These are phyloP conservation scores for Fusarium tupiense DNA, from an alignment of 2,329 filamentous ascomycete genomes.

Conservation along the genomic window DNA sequence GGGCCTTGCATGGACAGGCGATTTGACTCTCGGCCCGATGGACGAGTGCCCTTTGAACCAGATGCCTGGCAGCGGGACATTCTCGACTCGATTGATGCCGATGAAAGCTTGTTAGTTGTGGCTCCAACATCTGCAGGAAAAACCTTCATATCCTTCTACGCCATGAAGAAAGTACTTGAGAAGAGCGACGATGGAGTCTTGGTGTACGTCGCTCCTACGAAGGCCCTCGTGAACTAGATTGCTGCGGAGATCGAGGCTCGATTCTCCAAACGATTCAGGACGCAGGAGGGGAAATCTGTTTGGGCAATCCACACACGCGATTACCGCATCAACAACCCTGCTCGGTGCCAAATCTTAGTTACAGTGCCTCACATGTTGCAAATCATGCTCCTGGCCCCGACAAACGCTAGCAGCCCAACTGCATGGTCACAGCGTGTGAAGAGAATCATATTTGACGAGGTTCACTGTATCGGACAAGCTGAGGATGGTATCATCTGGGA, in stretches of 20 bases:
- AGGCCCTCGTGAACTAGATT: conserved; percentile 85
- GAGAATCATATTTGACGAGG: conserved; percentile 84
- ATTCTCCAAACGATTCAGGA: conserved; percentile 73
- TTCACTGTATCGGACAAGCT: conserved; percentile 81
- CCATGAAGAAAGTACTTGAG: conserved; percentile 79
- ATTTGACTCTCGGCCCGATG: conserved; percentile 74
- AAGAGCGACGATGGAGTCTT: conserved; percentile 74
- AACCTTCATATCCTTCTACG: conserved; percentile 87
- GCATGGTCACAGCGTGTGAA: conserved; percentile 74
- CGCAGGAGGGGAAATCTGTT: conserved; percentile 70
- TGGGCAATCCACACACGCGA: conserved; percentile 85
- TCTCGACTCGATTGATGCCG: conserved; percentile 75
- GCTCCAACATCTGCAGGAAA: conserved; percentile 84
- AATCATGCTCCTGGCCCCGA: conserved; percentile 76
- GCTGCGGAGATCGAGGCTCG: conserved; percentile 81
- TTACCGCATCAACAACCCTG: conserved; percentile 77
- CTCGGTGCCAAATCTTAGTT: conserved; percentile 78
- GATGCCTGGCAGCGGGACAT: conserved; percentile 82
- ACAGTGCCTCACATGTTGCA: conserved; percentile 83
- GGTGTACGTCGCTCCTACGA: conserved; percentile 84
- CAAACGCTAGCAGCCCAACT: conserved; percentile 53
- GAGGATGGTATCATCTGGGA: conserved; percentile 85
- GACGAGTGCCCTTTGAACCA: conserved; percentile 74
- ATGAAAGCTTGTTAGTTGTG: conserved; percentile 78
- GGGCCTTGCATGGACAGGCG: conserved; percentile 81